A percentile compares a stretch with the other conserved stretches of the same genome.
phyloP scores from a whole-genome alignment of 306 rosid species.

The Castanea crenata region DNA sequence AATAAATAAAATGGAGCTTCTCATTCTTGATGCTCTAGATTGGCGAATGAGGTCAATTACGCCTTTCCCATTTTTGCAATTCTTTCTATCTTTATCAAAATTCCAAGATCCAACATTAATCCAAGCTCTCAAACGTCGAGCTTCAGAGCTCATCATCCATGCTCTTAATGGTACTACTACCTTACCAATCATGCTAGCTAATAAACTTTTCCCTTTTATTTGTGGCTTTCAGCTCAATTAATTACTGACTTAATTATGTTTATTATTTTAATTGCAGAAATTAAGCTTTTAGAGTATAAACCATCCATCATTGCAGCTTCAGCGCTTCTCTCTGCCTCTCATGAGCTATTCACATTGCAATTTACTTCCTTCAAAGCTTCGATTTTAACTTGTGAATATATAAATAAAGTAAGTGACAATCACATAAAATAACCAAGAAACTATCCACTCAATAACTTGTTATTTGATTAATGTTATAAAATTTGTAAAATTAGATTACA shows the following conservation, averaged over 20 bases:
- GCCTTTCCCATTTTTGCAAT: conserved; percentile 66
- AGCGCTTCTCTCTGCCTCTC: conserved; percentile 49
- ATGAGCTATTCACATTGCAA: conserved; percentile 41
- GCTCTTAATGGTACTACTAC: conserved; percentile 52
- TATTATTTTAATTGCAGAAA: conserved; percentile 40
- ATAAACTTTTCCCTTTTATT: not conserved
- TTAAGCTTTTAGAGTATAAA: conserved; percentile 45
- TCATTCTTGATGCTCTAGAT: conserved; percentile 56
- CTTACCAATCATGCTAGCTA: not conserved
- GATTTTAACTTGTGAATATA: conserved; percentile 39
- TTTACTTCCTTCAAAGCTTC: conserved; percentile 39
- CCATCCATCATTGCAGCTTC: conserved; percentile 75
- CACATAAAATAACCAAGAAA: not conserved
- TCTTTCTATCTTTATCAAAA: conserved; percentile 46
- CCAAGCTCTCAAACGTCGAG: conserved; percentile 49
- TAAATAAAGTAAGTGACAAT: conserved; percentile 47
- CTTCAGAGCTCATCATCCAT: conserved; percentile 57
- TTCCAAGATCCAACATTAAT: conserved; percentile 36
- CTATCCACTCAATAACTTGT: too few relatives aligned
- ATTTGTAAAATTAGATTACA: too few relatives aligned
- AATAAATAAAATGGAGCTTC: conserved; percentile 60
- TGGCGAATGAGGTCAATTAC: conserved; percentile 83
- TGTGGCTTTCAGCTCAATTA: not conserved
- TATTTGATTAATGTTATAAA: too few relatives aligned
- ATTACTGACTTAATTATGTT: not conserved